These are phyloP conservation scores for Arbutus unedo DNA, from an alignment of 148 eudicot species.

Conservation along the genomic window DNA sequence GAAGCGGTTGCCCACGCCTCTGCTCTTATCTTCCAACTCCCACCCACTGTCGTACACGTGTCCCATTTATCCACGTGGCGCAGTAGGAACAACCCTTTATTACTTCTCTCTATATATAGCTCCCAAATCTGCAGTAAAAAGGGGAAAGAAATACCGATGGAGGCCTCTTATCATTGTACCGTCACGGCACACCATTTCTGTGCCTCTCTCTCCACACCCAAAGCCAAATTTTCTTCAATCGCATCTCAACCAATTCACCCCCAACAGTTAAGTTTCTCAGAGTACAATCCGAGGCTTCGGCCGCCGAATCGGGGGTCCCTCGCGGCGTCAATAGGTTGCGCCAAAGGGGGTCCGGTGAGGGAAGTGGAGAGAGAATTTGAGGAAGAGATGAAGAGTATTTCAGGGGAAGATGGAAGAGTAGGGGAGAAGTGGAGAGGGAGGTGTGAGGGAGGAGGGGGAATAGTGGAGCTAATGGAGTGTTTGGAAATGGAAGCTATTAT, in stretches of 20 bases:
- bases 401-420: conserved; percentile 17
- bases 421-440: conserved; percentile 34
- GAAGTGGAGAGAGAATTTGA: conserved; percentile 34
- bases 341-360: conserved; percentile 9
- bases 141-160: neutral
- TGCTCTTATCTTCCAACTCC: neutral
- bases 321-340: conserved; percentile 14
- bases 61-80: neutral
- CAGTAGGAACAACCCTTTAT: neutral
- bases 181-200: neutral
- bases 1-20: neutral
- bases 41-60: conserved; percentile 11
- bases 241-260: conserved; percentile 8
- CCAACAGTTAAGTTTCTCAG: neutral
- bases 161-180: neutral
- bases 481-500: conserved; percentile 80
- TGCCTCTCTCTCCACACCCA: neutral
- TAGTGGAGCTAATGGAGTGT: conserved; percentile 63
- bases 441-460: conserved; percentile 29
- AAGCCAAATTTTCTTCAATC: neutral
- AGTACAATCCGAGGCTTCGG: neutral
- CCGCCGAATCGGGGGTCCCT: neutral
- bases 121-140: neutral
- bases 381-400: conserved; percentile 18
- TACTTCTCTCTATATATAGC: neutral